These are phyloP conservation scores for Fragaria iinumae DNA, from an alignment of 306 rosid species.

Conservation along the genomic window DNA sequence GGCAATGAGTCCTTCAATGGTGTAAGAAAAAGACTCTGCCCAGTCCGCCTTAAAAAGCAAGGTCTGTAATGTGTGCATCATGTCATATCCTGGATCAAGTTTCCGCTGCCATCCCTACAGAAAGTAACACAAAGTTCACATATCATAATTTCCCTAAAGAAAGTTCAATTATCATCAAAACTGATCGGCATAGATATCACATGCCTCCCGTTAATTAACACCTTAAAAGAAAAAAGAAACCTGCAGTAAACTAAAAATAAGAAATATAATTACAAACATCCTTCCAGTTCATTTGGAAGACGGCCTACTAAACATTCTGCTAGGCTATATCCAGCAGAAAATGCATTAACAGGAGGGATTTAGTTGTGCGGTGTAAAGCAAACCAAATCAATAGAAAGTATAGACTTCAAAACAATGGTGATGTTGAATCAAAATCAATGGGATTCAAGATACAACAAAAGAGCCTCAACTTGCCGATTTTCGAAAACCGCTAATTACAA, in stretches of 20 bases:
- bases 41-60: constrained; percentile 61
- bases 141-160: not conserved
- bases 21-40: constrained; percentile 59
- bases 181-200: not conserved
- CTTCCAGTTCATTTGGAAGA: not conserved
- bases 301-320: not conserved
- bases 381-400: not conserved
- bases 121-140: constrained; percentile 3
- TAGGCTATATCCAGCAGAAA: not conserved
- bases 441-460: not conserved
- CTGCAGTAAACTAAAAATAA: not conserved
- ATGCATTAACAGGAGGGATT: not conserved
- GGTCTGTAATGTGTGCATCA: constrained; percentile 51
- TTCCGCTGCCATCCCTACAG: constrained; percentile 81
- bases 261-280: not conserved
- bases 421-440: not conserved
- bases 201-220: not conserved
- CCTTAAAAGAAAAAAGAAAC: not conserved
- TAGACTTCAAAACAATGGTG: not conserved
- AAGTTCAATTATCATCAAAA: not conserved
- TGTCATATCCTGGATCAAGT: constrained; percentile 74
- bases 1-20: constrained; percentile 61
- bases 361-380: not conserved
- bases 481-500: not conserved
- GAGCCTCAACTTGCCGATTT: not conserved